phyloP scores from a whole-genome alignment of 352 stramenopile genomes.

The Globisporangium spiculum region DNA sequence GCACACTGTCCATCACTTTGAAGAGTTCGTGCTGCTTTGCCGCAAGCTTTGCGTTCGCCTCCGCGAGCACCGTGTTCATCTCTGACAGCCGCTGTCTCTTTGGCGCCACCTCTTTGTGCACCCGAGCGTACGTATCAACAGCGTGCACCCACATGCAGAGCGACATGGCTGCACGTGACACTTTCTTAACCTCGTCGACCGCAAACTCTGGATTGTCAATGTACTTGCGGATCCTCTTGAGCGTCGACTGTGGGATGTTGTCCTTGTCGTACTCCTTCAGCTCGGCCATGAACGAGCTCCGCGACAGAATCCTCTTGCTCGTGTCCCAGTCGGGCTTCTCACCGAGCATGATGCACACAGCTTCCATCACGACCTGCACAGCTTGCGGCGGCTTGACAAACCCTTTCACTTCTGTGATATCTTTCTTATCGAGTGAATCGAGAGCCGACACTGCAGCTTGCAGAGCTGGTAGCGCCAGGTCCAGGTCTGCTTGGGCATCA shows the following conservation, averaged over 20 bases:
- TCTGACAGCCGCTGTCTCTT: conserved; percentile 67
- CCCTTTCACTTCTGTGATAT: conserved; percentile 85
- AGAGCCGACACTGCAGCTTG: conserved; percentile 71
- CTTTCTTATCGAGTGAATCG: conserved; percentile 83
- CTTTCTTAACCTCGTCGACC: conserved; percentile 81
- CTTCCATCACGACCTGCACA: conserved; percentile 86
- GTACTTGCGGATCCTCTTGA: conserved; percentile 81
- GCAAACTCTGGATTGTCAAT: conserved; percentile 83
- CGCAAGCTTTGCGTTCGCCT: conserved; percentile 66
- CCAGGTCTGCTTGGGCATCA: conserved; percentile 73
- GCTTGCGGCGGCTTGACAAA: conserved; percentile 83
- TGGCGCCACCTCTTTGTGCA: conserved; percentile 73
- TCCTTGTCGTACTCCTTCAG: conserved; percentile 88
- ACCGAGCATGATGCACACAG: conserved; percentile 85
- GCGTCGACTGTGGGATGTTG: conserved; percentile 46
- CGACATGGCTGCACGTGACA: conserved; percentile 76
- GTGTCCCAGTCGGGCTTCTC: conserved; percentile 85
- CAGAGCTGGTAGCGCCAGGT: conserved; percentile 69
- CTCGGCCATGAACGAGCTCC: conserved; percentile 74
- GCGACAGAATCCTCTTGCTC: conserved; percentile 74
- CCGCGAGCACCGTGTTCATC: conserved; percentile 72
- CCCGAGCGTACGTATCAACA: conserved; percentile 72
- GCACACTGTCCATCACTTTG: conserved; percentile 51
- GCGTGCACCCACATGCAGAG: conserved; percentile 89
- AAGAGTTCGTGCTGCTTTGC: conserved; percentile 67